These are phyloP conservation scores for Penicillium argentinense DNA, from an alignment of 495 filamentous ascomycete species.

Conservation along the genomic window DNA sequence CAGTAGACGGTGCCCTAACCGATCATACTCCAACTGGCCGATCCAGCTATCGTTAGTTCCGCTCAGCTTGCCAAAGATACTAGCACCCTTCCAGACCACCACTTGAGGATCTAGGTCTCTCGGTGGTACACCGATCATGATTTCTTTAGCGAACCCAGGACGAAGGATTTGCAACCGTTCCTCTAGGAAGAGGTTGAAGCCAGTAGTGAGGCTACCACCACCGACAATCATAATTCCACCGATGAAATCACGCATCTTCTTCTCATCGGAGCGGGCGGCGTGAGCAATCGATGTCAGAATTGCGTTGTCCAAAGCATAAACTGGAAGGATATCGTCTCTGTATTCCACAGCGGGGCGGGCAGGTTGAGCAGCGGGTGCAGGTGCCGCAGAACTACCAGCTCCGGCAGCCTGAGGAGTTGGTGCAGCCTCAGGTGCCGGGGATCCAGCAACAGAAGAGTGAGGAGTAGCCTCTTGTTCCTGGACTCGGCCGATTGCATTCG, in stretches of 20 bases:
- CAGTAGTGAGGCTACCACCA: constrained; percentile 77
- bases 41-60: constrained; percentile 94
- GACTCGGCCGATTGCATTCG: constrained; percentile 46
- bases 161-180: constrained; percentile 69
- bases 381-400: constrained; percentile 30
- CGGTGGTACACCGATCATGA: constrained; percentile 84
- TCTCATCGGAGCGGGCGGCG: constrained; percentile 84
- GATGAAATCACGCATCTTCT: constrained; percentile 86
- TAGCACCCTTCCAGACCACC: constrained; percentile 95
- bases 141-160: constrained; percentile 73
- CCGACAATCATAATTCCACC: constrained; percentile 96
- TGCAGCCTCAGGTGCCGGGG: constrained; percentile 75
- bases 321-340: constrained; percentile 77
- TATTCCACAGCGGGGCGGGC: constrained; percentile 54
- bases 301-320: constrained; percentile 81
- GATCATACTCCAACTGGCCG: constrained; percentile 81
- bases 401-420: constrained; percentile 65
- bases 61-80: constrained; percentile 90
- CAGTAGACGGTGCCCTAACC: constrained; percentile 74
- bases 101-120: constrained; percentile 93
- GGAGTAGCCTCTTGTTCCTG: constrained; percentile 68
- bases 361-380: constrained; percentile 24
- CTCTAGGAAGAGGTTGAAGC: constrained; percentile 76
- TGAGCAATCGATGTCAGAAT: constrained; percentile 86
- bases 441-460: constrained; percentile 79